Evolutionary conservation across 306 rosid species (phyloP), one percentile per base, ranked within the genome.

Genomic region (Casuarina equisetifolia): DNA sequence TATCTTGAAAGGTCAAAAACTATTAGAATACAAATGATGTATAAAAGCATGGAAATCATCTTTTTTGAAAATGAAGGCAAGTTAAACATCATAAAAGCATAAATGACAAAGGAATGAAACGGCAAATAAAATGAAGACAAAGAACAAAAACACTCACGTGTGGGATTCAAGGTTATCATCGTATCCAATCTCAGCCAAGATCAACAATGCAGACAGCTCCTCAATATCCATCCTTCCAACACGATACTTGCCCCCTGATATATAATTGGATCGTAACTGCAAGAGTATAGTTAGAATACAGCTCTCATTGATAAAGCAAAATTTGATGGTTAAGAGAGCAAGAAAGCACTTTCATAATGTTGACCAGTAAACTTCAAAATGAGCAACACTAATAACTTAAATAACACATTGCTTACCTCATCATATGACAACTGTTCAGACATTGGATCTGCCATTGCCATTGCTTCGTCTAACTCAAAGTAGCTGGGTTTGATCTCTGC

Each of bases 391-490:
- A 40, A 16, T 36, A 9, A 25, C 32, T 25, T 25, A 67, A n/a
- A 63, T 53, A 66, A 72, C 61, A 77, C 64, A 72, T 77, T 62
- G 42, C 86, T 46, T 88, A 91, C 98, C 74, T 94, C 97, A 49
- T 91, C 98, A 61, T 94, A 94, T 75, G 97, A 94, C 82, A 94
- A 74, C 82, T 94, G 97, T 85, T 85, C 78, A 77, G 90, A 94
- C 97, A 94, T 94, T 83, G 94, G 91, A 75, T 91, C 97, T 46
- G 92, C 73, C 32, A n/a, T n/a, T n/a, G 98, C 98, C 63, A 91
- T 94, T 67, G 90, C 89, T 92, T 94, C 97, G 78, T 94, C 97
- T n/a, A 94, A 91, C 85, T 94, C 96, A 85, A 94, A 94, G 50
- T 0, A 4, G 38, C 11, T 3, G 1, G 36, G 2, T 55, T 6